A percentile compares a stretch with the other conserved stretches of the same genome.
phyloP scores from a whole-genome alignment of 768 basidiomycete genomes.

The Hydnomerulius pinastri region DNA sequence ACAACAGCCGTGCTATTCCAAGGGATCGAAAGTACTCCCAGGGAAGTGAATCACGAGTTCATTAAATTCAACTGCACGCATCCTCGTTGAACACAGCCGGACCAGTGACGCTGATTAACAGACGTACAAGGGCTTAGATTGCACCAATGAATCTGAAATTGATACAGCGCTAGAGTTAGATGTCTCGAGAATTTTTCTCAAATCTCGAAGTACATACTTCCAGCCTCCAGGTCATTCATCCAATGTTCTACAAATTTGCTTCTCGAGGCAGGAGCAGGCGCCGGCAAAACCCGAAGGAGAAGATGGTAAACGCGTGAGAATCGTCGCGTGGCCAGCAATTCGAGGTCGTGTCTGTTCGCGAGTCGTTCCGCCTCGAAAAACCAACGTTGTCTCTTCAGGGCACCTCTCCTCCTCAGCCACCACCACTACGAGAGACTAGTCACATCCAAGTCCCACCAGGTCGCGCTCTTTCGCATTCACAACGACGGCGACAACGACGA shows the following conservation, averaged over 20 bases:
- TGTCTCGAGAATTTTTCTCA: not conserved
- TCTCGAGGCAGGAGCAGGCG: not conserved
- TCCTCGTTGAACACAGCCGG: no score
- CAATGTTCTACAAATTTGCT: no score
- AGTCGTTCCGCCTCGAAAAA: not conserved
- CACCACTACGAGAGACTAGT: not conserved
- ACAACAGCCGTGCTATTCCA: no score
- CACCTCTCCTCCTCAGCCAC: not conserved
- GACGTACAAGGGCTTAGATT: no score
- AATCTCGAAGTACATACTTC: not conserved
- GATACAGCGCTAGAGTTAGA: no score
- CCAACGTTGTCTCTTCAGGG: not conserved
- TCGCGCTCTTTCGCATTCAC: not conserved
- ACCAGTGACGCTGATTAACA: no score
- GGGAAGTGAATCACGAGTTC: no score
- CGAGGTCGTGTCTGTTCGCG: constrained; percentile 1
- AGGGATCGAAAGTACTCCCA: no score
- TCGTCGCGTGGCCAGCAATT: constrained; percentile 5
- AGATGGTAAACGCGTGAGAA: constrained; percentile 1
- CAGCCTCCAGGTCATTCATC: not conserved
- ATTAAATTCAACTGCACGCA: no score
- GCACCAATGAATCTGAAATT: no score
- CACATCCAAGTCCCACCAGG: not conserved
- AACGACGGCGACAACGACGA: not conserved
- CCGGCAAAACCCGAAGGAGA: not conserved